phyloP scores from a whole-genome alignment of 1,284 basidiomycete genomes.

The Marasmius tenuissimus region DNA sequence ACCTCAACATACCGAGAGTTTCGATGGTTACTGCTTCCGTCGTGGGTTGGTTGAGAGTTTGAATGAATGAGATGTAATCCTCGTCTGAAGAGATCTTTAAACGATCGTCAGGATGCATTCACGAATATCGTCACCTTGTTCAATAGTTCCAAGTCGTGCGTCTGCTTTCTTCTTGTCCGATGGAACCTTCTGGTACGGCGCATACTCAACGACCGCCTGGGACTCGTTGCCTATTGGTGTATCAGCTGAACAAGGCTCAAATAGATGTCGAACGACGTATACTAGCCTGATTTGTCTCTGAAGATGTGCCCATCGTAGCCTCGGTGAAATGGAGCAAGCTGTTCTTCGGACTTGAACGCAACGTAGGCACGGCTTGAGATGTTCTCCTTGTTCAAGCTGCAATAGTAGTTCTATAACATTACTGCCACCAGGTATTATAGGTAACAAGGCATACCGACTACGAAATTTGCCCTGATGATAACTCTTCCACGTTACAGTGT shows the following conservation, averaged over 20 bases:
- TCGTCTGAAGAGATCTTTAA: constrained; percentile 50
- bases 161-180: constrained; percentile 74
- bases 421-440: background rate
- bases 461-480: constrained; percentile 71
- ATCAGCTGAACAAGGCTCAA: constrained; percentile 2
- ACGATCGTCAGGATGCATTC: no score
- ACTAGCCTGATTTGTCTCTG: constrained; percentile 84
- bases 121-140: constrained; percentile 53
- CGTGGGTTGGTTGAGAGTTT: constrained; percentile 52
- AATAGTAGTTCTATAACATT: background rate
- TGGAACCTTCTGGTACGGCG: constrained; percentile 88
- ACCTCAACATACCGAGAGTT: constrained; percentile 50
- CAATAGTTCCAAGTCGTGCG: constrained; percentile 71
- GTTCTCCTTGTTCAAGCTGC: constrained; percentile 77
- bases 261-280: background rate
- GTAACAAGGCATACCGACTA: constrained; percentile 56
- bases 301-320: constrained; percentile 94
- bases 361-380: constrained; percentile 90
- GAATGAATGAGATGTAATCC: constrained; percentile 80
- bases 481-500: constrained; percentile 66
- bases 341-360: constrained; percentile 77
- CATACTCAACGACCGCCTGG: constrained; percentile 89
- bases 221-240: constrained; percentile 74
- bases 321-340: constrained; percentile 74
- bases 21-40: constrained; percentile 63